phyloP scores from a whole-genome alignment of 2,329 filamentous ascomycete genomes.

The Juglanconis oblonga region DNA sequence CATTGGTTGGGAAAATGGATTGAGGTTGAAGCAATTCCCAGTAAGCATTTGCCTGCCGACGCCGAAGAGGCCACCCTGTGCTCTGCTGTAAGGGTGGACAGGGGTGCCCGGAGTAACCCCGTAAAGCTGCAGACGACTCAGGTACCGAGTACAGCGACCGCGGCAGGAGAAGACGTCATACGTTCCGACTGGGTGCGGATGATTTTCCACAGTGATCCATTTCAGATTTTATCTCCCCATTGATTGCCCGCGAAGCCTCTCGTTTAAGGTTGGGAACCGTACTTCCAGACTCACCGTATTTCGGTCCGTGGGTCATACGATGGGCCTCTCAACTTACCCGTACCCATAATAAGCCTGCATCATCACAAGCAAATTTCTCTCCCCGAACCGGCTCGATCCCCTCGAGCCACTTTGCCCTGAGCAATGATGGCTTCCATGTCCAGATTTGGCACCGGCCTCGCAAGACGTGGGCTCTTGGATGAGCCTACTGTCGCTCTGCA shows the following conservation, averaged over 20 bases:
- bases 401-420: slow-evolving; percentile 2
- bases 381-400: background rate
- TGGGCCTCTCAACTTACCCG: slow-evolving; percentile 12
- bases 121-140: no score
- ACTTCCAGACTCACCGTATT: slow-evolving; percentile 7
- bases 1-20: background rate
- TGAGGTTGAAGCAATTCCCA: background rate
- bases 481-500: slow-evolving; percentile 14
- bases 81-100: no score
- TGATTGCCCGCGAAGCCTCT: no score
- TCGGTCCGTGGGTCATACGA: slow-evolving; percentile 10
- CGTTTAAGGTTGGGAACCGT: background rate
- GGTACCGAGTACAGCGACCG: no score
- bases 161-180: no score
- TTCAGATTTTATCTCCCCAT: no score
- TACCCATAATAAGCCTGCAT: slow-evolving; percentile 20
- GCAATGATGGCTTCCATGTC: slow-evolving; percentile 19
- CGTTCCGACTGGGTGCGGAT: no score
- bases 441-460: slow-evolving; percentile 18
- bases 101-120: no score
- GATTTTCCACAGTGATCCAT: no score
- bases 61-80: no score
- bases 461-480: slow-evolving; percentile 15
- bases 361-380: slow-evolving; percentile 8
- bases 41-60: no score